Percentiles rank a stretch among this genome's conserved stretches.
Evolutionary conservation across 495 filamentous ascomycete genomes (phyloP).

Genomic region (Aspergillus homomorphus): DNA sequence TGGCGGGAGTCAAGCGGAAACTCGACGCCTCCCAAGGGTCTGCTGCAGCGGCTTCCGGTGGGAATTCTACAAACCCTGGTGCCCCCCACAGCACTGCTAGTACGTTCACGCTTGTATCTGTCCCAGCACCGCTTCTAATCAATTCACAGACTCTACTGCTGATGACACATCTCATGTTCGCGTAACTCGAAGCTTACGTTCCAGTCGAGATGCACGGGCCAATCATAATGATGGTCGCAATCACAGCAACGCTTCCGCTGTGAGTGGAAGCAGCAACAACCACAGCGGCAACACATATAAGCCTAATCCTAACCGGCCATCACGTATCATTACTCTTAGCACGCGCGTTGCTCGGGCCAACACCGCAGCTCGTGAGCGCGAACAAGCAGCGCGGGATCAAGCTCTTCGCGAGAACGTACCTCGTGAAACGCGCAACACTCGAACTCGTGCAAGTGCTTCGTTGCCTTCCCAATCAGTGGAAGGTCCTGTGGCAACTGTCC

Average conservation of each 20-base stretch:
- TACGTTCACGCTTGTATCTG: constrained; percentile 11
- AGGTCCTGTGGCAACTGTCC: constrained; percentile 24
- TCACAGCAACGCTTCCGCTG: constrained; percentile 11
- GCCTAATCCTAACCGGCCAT: constrained; percentile 17
- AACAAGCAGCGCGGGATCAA: constrained; percentile 3
- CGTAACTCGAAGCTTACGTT: constrained; percentile 27
- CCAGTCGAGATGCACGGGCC: constrained; percentile 26
- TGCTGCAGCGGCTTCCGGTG: constrained; percentile 11
- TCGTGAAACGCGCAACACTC: constrained; percentile 28
- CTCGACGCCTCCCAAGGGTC: constrained; percentile 19
- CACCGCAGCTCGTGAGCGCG: background rate
- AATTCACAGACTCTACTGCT: constrained; percentile 12
- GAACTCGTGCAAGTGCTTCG: constrained; percentile 21
- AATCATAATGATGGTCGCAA: constrained; percentile 18
- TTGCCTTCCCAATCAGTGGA: constrained; percentile 12
- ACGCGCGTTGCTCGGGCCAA: constrained; percentile 16
- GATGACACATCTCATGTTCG: constrained; percentile 21
- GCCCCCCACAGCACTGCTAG: constrained; percentile 12
- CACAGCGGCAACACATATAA: constrained; percentile 8
- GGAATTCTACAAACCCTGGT: constrained; percentile 6
- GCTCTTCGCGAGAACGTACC: constrained; percentile 12
- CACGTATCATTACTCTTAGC: constrained; percentile 26
- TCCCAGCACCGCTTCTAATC: constrained; percentile 2
- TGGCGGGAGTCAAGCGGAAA: constrained; percentile 35
- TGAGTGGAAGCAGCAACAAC: constrained; percentile 9